A percentile compares a stretch with the other conserved stretches of the same genome.
These are phyloP conservation scores for Didymella lethalis DNA, from an alignment of 2,329 filamentous ascomycete genomes.

Conservation along the genomic window DNA sequence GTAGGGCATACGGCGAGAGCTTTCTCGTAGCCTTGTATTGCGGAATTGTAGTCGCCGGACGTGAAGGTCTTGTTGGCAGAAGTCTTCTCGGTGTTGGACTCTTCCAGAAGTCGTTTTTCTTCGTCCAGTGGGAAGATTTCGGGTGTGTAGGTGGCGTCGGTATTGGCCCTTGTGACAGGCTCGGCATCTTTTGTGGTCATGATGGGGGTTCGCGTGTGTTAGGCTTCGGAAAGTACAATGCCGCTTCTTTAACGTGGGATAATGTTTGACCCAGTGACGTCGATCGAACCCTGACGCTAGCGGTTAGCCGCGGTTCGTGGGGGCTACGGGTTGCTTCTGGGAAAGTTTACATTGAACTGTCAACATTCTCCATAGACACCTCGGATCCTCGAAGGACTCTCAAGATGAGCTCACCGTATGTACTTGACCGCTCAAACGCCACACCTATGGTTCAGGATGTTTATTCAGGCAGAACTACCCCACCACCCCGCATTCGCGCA, in stretches of 20 bases:
- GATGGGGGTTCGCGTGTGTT: neutral
- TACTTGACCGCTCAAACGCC: neutral
- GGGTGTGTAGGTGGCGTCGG: constrained; percentile 21
- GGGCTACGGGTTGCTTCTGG: constrained; percentile 27
- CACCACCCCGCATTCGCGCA: constrained; percentile 77
- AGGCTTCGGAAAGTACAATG: neutral
- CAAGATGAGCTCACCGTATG: constrained; percentile 31
- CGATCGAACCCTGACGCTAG: constrained; percentile 22
- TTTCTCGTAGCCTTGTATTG: constrained; percentile 82
- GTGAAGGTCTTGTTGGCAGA: constrained; percentile 83
- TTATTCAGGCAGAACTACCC: constrained; percentile 22
- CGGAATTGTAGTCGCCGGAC: constrained; percentile 74
- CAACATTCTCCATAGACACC: neutral
- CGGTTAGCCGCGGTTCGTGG: constrained; percentile 31
- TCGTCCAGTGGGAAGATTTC: constrained; percentile 46
- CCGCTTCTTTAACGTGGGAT: constrained; percentile 1
- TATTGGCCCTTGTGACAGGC: constrained; percentile 7
- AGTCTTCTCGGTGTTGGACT: constrained; percentile 76
- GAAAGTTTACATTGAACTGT: neutral
- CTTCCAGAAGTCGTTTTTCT: constrained; percentile 64
- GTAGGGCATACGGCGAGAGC: constrained; percentile 80
- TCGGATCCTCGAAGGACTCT: neutral
- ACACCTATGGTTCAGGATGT: neutral
- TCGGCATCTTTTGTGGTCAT: constrained; percentile 23
- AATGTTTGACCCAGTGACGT: constrained; percentile 37